Percentiles rank a stretch among this genome's conserved stretches.
phyloP scores from a whole-genome alignment of 2,329 filamentous ascomycete genomes.

The Pseudogymnoascus sp. region DNA sequence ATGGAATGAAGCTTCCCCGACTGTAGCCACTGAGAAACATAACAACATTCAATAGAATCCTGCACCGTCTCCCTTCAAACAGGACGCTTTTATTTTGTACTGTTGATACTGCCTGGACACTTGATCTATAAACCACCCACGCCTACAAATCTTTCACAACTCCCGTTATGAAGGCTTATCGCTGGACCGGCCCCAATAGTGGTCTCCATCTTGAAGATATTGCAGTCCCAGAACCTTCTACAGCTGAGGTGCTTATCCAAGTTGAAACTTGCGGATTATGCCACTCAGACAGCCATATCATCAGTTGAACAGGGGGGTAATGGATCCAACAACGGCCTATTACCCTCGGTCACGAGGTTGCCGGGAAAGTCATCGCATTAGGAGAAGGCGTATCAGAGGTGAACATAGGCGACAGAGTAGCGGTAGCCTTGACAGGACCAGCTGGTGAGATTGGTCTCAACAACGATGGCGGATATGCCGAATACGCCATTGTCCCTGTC shows the following conservation, averaged over 20 bases:
- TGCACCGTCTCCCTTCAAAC: background rate
- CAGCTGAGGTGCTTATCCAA: slow-evolving; percentile 12
- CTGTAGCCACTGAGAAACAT: background rate
- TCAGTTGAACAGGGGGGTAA: slow-evolving; percentile 6
- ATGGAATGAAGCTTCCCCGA: background rate
- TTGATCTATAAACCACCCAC: background rate
- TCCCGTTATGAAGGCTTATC: background rate
- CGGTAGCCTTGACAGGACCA: background rate
- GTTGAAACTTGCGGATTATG: slow-evolving; percentile 13
- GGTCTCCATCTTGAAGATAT: background rate
- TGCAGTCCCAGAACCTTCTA: slow-evolving; percentile 4
- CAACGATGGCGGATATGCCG: slow-evolving; percentile 15
- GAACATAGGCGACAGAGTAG: slow-evolving; percentile 12
- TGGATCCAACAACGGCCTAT: slow-evolving; percentile 11
- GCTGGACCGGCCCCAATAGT: background rate
- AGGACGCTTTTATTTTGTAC: background rate
- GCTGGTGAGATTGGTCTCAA: slow-evolving; percentile 7
- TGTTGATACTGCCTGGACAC: background rate
- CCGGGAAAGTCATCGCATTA: slow-evolving; percentile 9
- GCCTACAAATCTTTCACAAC: background rate
- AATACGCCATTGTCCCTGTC: slow-evolving; percentile 1
- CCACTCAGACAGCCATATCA: slow-evolving; percentile 13
- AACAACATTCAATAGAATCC: background rate
- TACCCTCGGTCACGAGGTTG: slow-evolving; percentile 14
- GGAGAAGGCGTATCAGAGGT: slow-evolving; percentile 10